phyloP scores from a whole-genome alignment of 441 rosid genomes.

The Erysimum pusillum region DNA sequence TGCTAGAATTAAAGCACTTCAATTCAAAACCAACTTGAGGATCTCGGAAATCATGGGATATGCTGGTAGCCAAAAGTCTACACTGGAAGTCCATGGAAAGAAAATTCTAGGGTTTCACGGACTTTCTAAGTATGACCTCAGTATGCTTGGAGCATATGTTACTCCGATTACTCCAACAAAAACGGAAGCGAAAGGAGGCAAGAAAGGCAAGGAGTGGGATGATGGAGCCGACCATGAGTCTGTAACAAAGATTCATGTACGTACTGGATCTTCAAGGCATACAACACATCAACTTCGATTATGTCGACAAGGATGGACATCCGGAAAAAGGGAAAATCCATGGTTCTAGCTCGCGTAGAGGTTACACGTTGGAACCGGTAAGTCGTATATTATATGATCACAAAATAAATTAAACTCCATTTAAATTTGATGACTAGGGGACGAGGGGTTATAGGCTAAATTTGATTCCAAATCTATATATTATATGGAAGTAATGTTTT shows the following conservation, averaged over 20 bases:
- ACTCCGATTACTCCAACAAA: neutral
- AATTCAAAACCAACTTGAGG: conserved; percentile 23
- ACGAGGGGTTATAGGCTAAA: no score
- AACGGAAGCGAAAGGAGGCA: conserved; percentile 2
- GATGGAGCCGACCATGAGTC: neutral
- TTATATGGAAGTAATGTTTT: no score
- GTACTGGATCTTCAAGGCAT: neutral
- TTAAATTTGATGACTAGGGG: no score
- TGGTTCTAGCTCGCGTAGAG: neutral
- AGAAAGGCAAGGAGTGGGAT: conserved; percentile 25
- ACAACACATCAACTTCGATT: neutral
- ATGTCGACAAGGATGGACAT: conserved; percentile 2
- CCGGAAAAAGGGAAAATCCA: neutral
- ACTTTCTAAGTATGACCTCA: no score
- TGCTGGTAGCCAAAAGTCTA: neutral
- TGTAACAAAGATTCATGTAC: conserved; percentile 4
- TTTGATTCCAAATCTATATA: no score
- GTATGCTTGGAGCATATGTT: conserved; percentile 24
- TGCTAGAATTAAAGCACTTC: neutral
- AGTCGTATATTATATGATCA: no score
- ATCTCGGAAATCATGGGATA: conserved; percentile 5
- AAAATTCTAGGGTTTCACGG: conserved; percentile 17
- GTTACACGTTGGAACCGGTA: neutral
- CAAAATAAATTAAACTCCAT: no score
- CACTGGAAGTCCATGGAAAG: neutral